Conservation (phyloP, 768 basidiomycete species). For the Boletus pseudo-olivaceus region DNA sequence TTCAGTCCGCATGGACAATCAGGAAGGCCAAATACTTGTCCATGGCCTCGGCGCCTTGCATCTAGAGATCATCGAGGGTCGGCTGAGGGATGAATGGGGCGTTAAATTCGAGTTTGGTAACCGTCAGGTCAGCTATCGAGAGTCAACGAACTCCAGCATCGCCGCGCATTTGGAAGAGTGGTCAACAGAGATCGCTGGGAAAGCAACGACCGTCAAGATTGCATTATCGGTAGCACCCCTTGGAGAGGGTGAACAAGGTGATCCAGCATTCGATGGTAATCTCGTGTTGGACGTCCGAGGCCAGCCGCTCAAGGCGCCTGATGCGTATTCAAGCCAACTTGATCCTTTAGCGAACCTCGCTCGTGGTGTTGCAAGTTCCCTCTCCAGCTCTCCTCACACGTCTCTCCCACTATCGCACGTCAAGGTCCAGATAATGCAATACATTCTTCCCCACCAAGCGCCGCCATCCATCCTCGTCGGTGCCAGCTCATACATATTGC, state of each 20-base stretch:
- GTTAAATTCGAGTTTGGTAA: slow-evolving; percentile 73
- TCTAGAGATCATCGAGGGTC: slow-evolving; percentile 84
- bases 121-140: slow-evolving; percentile 79
- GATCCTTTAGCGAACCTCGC: slow-evolving; percentile 54
- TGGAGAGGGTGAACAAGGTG: slow-evolving; percentile 52
- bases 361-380: slow-evolving; percentile 64
- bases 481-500: slow-evolving; percentile 61
- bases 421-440: slow-evolving; percentile 49
- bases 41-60: slow-evolving; percentile 85
- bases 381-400: slow-evolving; percentile 78
- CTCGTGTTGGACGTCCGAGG: slow-evolving; percentile 57
- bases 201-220: slow-evolving; percentile 47
- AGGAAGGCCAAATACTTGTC: slow-evolving; percentile 80
- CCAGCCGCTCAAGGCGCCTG: slow-evolving; percentile 49
- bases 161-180: slow-evolving; percentile 42
- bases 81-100: slow-evolving; percentile 77
- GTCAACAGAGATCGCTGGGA: slow-evolving; percentile 63
- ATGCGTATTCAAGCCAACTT: slow-evolving; percentile 39
- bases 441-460: slow-evolving; percentile 40
- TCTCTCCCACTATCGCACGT: slow-evolving; percentile 66
- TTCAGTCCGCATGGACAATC: slow-evolving; percentile 74
- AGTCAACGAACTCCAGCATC: slow-evolving; percentile 38
- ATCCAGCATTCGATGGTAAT: slow-evolving; percentile 76
- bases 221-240: slow-evolving; percentile 55
- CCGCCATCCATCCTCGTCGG: slow-evolving; percentile 57